Evolutionary conservation across 2,329 filamentous ascomycete genomes (phyloP).

Genomic region (Pseudopithomyces maydicus): DNA sequence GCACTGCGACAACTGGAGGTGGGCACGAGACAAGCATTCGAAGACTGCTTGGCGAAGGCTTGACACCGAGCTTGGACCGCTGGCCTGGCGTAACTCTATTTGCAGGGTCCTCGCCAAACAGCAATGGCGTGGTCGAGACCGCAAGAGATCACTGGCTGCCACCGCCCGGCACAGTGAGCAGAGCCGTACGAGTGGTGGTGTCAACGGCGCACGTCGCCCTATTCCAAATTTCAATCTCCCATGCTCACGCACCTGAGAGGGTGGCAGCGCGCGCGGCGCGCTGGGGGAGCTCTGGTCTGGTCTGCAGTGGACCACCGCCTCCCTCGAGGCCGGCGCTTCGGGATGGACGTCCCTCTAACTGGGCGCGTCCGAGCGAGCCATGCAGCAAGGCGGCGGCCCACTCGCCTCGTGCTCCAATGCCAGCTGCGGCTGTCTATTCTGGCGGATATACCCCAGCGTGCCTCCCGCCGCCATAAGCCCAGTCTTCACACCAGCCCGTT

Average conservation of each 20-base stretch:
- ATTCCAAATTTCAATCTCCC: background rate
- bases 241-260: background rate
- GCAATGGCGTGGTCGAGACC: conserved; percentile 6
- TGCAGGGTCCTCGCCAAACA: conserved; percentile 8
- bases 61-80: conserved; percentile 19
- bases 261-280: too few species aligned
- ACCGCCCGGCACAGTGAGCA: background rate
- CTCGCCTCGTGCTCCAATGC: background rate
- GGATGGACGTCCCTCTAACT: background rate
- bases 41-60: conserved; percentile 32
- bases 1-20: background rate
- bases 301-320: too few species aligned
- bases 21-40: conserved; percentile 25
- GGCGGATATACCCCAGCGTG: background rate
- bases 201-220: background rate
- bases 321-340: background rate
- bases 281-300: too few species aligned
- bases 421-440: background rate
- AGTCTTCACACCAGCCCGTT: background rate
- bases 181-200: background rate
- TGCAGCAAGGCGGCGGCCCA: background rate
- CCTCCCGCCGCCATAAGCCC: background rate
- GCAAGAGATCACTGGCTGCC: background rate
- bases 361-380: background rate
- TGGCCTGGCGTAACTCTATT: conserved; percentile 4